These are phyloP conservation scores for Puccinia polysora DNA, from an alignment of 1,284 basidiomycete genomes.

Conservation along the genomic window DNA sequence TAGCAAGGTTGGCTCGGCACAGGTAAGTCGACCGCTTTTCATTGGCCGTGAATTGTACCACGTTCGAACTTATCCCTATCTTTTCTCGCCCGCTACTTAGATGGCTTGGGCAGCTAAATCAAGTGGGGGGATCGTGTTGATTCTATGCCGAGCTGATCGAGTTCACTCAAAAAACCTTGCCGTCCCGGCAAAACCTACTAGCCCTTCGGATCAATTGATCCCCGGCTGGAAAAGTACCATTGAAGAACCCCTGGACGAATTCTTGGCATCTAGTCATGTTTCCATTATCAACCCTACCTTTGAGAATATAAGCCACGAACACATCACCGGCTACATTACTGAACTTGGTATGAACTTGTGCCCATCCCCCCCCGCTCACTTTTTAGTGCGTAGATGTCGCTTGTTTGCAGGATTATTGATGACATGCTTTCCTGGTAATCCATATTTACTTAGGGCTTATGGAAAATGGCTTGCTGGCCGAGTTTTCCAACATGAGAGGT, in stretches of 20 bases:
- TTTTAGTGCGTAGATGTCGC: neutral
- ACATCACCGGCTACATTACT: slow-evolving; percentile 36
- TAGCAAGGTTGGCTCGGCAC: slow-evolving; percentile 37
- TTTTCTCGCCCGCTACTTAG: neutral
- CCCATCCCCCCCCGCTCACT: neutral
- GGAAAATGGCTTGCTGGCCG: slow-evolving; percentile 14
- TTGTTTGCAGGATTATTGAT: no score
- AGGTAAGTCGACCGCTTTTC: neutral
- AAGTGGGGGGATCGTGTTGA: slow-evolving; percentile 32
- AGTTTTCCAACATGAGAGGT: slow-evolving; percentile 31
- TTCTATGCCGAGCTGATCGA: slow-evolving; percentile 36
- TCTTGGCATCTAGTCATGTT: slow-evolving; percentile 14
- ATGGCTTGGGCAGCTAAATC: slow-evolving; percentile 41
- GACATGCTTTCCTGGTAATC: neutral
- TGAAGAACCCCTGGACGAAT: neutral
- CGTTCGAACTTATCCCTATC: neutral
- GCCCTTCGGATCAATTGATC: slow-evolving; percentile 16
- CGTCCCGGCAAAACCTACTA: slow-evolving; percentile 17
- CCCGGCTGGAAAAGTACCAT: slow-evolving; percentile 22
- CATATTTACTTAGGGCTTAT: slow-evolving; percentile 20
- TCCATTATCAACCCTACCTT: slow-evolving; percentile 26
- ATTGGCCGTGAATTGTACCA: neutral
- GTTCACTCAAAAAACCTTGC: slow-evolving; percentile 18
- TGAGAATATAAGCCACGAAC: slow-evolving; percentile 24
- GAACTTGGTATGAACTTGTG: slow-evolving; percentile 22